These are phyloP conservation scores for Pelargonium australe DNA, from an alignment of 441 rosid species.

Conservation along the genomic window DNA sequence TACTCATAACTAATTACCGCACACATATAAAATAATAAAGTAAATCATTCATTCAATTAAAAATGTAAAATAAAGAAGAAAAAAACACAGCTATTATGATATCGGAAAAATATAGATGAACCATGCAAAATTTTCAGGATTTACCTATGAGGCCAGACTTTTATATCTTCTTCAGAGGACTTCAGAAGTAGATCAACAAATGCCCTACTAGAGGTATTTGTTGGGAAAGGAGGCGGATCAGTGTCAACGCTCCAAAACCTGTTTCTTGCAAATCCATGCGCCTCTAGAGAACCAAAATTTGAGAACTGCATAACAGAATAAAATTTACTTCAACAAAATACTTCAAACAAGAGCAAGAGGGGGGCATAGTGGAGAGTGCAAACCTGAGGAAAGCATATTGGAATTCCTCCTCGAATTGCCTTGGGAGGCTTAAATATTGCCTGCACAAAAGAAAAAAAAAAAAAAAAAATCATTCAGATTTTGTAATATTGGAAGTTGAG, in stretches of 20 bases:
- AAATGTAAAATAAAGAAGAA: neutral
- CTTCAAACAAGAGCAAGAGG: constrained; percentile 20
- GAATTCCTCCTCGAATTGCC: constrained; percentile 68
- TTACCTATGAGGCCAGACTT: constrained; percentile 64
- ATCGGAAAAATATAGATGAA: neutral
- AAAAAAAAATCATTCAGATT: too few species aligned
- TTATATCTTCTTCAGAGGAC: constrained; percentile 44
- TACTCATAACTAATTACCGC: constrained; percentile 50
- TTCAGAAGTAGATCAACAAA: constrained; percentile 42
- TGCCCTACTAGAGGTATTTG: constrained; percentile 41
- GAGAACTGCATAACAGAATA: constrained; percentile 49
- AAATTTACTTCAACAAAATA: constrained; percentile 4
- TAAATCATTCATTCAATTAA: neutral
- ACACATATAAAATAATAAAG: neutral
- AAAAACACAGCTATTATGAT: neutral
- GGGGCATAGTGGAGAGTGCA: constrained; percentile 7
- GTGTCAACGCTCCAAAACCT: constrained; percentile 52
- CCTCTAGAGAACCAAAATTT: constrained; percentile 57
- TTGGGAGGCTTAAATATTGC: constrained; percentile 46
- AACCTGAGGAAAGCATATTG: constrained; percentile 51
- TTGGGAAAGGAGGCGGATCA: constrained; percentile 51
- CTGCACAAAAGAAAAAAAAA: constrained; percentile 22
- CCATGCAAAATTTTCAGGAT: constrained; percentile 1
- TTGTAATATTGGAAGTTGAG: neutral
- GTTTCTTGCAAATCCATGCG: constrained; percentile 93